These are phyloP conservation scores for Eucalyptus curtisii DNA, from an alignment of 345 rosid genomes.

Conservation along the genomic window DNA sequence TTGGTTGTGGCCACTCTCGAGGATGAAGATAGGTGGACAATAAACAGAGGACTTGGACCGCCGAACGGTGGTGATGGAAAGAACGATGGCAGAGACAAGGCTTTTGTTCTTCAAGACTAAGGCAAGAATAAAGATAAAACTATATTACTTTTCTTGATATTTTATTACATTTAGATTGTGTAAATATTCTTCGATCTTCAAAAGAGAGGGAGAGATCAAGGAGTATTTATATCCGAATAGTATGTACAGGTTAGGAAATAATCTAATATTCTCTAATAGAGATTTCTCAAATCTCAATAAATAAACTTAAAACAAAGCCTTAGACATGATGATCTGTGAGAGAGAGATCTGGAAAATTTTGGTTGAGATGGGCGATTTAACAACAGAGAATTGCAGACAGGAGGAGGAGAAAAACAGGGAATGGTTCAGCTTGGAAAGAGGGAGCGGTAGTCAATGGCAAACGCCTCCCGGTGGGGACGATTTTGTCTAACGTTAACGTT, in stretches of 20 bases:
- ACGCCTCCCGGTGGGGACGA: not conserved
- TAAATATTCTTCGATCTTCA: not conserved
- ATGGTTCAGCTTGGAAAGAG: not conserved
- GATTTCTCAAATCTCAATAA: not conserved
- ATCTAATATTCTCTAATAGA: not conserved
- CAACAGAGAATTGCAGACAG: not conserved
- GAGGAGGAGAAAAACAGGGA: not conserved
- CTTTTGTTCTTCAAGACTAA: not conserved
- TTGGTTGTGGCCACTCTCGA: not conserved
- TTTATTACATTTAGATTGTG: not conserved
- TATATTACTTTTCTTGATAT: not conserved
- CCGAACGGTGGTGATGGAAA: not conserved
- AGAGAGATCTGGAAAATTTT: not conserved
- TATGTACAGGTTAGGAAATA: not conserved
- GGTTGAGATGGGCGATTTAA: not conserved
- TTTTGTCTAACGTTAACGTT: not conserved
- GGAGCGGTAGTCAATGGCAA: not conserved
- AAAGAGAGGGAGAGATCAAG: not conserved
- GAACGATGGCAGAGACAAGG: not conserved
- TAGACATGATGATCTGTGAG: not conserved
- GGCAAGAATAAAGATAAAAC: not conserved
- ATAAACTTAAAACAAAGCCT: not conserved
- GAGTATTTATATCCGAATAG: not conserved
- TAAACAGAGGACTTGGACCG: not conserved
- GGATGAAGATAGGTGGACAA: not conserved